Conservation (phyloP, 1,284 basidiomycete species). For the Bjerkandera adusta region DNA sequence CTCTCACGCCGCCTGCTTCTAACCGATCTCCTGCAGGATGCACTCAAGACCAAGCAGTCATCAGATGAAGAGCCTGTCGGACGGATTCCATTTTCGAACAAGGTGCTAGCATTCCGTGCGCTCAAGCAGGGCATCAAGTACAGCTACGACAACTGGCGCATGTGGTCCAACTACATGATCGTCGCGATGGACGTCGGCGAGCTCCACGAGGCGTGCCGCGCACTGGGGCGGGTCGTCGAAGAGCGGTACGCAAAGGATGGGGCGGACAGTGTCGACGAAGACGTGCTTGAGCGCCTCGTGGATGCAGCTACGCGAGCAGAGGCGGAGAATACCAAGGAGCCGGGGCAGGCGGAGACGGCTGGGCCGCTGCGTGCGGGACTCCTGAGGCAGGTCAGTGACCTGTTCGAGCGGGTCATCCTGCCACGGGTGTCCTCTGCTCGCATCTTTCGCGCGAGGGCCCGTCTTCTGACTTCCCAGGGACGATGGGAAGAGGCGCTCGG, state of each 20-base stretch:
- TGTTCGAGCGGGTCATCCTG: conserved; percentile 80
- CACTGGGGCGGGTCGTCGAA: conserved; percentile 82
- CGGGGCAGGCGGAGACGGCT: conserved; percentile 25
- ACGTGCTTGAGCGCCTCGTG: conserved; percentile 85
- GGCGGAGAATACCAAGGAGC: conserved; percentile 35
- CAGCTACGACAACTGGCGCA: conserved; percentile 91
- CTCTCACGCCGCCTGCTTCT: not conserved
- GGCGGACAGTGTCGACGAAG: conserved; percentile 69
- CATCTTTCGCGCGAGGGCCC: conserved; percentile 79
- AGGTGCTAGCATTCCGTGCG: conserved; percentile 91
- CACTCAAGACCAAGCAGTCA: conserved; percentile 5
- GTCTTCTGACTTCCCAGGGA: conserved; percentile 71
- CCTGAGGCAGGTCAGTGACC: conserved; percentile 56
- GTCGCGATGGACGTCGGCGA: conserved; percentile 93
- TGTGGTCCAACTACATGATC: conserved; percentile 99
- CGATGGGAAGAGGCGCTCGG: conserved; percentile 78
- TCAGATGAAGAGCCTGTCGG: conserved; percentile 22
- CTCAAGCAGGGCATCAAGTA: conserved; percentile 87
- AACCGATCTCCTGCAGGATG: conserved; percentile 14
- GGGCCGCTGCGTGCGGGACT: conserved; percentile 60
- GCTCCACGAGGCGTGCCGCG: conserved; percentile 84
- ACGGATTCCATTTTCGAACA: conserved; percentile 62
- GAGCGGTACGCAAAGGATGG: conserved; percentile 69
- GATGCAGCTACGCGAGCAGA: conserved; percentile 75
- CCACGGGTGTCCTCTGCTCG: conserved; percentile 75